Conservation (phyloP, 257 asterid genomes). For the Solanum phureja region DNA sequence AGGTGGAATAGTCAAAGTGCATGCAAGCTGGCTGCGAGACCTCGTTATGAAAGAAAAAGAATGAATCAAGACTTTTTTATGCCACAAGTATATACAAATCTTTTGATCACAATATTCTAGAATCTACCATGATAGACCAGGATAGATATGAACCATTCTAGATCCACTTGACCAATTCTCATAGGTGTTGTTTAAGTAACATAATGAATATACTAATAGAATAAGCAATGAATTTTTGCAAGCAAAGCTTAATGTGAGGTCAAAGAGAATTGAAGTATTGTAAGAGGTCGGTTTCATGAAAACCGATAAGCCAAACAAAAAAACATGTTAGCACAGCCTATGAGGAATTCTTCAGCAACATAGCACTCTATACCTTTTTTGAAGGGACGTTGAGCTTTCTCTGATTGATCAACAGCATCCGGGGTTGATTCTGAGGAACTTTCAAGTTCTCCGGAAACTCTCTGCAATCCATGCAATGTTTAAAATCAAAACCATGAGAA, state of each 20-base stretch:
- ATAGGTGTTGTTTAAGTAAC: background rate
- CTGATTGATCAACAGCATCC: conserved; percentile 40
- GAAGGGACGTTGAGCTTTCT: conserved; percentile 35
- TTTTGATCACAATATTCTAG: background rate
- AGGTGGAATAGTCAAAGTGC: background rate
- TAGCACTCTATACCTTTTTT: conserved; percentile 51
- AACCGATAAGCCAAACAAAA: background rate
- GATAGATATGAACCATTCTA: background rate
- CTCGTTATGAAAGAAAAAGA: background rate
- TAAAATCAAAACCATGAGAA: background rate
- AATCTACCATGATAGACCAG: background rate
- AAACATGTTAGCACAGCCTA: background rate
- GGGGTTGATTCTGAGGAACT: conserved; percentile 44
- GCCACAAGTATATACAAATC: background rate
- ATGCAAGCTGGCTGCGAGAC: background rate
- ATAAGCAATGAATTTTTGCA: background rate
- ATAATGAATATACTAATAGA: background rate
- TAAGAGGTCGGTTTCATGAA: background rate
- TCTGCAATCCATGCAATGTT: conserved; percentile 30
- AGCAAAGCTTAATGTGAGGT: background rate
- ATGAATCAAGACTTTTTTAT: background rate
- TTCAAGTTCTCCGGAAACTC: conserved; percentile 59
- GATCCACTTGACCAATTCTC: background rate
- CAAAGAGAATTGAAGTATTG: background rate
- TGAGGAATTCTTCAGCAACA: background rate